Evolutionary conservation across 1,284 basidiomycete species (phyloP).

Genomic region (Butyriboletus appendiculatus): DNA sequence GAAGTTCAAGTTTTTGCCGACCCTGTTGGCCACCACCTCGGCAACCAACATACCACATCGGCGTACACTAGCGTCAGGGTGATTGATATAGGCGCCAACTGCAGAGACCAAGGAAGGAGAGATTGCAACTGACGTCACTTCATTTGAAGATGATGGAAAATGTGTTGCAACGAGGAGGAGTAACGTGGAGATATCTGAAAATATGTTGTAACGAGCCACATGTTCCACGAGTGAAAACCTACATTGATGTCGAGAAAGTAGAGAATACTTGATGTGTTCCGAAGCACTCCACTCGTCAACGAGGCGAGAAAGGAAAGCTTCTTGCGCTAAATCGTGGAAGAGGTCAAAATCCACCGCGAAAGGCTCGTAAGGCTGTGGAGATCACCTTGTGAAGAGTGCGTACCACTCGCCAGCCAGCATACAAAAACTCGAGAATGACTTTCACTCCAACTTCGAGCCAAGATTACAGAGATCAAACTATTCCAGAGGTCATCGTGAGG

Average conservation of each 20-base stretch:
- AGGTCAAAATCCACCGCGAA: conserved; percentile 6
- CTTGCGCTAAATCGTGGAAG: conserved; percentile 42
- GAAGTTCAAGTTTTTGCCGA: conserved; percentile 74
- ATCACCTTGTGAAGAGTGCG: conserved; percentile 38
- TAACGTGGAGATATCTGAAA: conserved; percentile 66
- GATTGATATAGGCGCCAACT: conserved; percentile 76
- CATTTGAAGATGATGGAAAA: conserved; percentile 50
- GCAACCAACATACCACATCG: conserved; percentile 94
- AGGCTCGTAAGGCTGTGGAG: conserved; percentile 22
- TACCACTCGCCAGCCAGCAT: conserved; percentile 57
- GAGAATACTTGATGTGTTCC: conserved; percentile 71
- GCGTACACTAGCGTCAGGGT: conserved; percentile 76
- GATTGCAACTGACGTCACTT: conserved; percentile 45
- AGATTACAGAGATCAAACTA: conserved; percentile 47
- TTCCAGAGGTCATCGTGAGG: conserved; percentile 55
- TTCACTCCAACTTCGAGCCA: conserved; percentile 59
- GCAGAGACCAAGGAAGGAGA: conserved; percentile 71
- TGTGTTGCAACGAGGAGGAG: conserved; percentile 66
- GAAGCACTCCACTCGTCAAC: conserved; percentile 65
- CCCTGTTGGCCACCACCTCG: conserved; percentile 68
- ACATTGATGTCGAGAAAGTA: conserved; percentile 72
- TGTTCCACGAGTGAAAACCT: conserved; percentile 27
- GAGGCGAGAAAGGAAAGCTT: conserved; percentile 47
- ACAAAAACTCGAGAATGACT: conserved; percentile 61
- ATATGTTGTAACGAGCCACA: not conserved